Base-by-base conservation (phyloP, 495 filamentous ascomycete species). In the Penicillium malachiteum region DNA sequence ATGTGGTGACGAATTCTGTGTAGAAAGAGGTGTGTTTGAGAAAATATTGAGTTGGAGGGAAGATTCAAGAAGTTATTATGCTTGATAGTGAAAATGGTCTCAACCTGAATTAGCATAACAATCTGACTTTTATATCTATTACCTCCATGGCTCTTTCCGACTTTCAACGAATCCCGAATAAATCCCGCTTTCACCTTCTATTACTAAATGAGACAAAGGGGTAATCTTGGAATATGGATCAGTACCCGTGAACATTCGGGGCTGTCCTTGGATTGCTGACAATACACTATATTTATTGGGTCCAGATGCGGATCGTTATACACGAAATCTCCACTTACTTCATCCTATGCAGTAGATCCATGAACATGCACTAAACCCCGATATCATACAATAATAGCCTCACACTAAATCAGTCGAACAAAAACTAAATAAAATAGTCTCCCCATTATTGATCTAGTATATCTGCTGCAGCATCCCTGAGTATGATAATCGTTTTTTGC, bases 401-500 rank as follows among this genome's bases (percentile, higher is more conserved):
- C 14, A 4, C 31, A 4, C 21, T 8, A 11, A 34, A 21, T 4
- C 34, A 8, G n/a, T 32, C 54, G 51, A 68, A 68, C 50, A 66
- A 64, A 42, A 69, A 66, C 44, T 54, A 54, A 59, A 17, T 38
- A 32, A 8, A 60, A 51, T 37, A 34, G 18, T 7, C 56, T 68
- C 55, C 62, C 66, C 66, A 69, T 69, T 71, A 68, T 62, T 62
- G 16, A 21, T 51, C 9, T 39, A 52, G 46, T 17, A 9, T 7
- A 14, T 44, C 18, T 17, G 12, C 31, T 4, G 9, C 7, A 30
- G 7, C 30, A n/a, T 5, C 7, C 3, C 4, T 26, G 21, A 11
- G 11, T 11, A 2, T 49, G n/a, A 38, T 11, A 21, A n/a, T 14
- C 8, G 31, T 38, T 13, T 32, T 33, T 33, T 48, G 32, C 43